Conservation (phyloP, 2,329 filamentous ascomycete genomes). For the Verticillium isaacii region DNA sequence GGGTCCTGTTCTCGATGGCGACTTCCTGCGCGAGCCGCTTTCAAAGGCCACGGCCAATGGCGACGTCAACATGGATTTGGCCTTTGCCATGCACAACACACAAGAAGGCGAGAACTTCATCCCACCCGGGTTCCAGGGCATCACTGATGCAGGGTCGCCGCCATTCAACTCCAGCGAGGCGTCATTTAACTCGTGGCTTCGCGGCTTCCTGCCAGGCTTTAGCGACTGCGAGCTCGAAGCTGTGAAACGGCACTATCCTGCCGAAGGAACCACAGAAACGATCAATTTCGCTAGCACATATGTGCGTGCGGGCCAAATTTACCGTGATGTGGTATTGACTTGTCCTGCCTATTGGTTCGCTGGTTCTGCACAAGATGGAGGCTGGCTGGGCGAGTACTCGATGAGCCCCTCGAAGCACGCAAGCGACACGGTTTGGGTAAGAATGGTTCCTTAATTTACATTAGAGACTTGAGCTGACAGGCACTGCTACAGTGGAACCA, state of each 20-base stretch:
- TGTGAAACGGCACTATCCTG: constrained; percentile 42
- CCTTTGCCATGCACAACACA: constrained; percentile 55
- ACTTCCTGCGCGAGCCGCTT: constrained; percentile 43
- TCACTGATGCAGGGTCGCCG: constrained; percentile 21
- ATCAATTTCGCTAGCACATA: constrained; percentile 46
- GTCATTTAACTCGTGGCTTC: constrained; percentile 48
- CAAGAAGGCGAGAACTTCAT: constrained; percentile 61
- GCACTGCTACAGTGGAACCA: constrained; percentile 44
- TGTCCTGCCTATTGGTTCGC: constrained; percentile 57
- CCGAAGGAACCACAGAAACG: constrained; percentile 39
- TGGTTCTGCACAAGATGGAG: constrained; percentile 31
- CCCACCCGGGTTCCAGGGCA: constrained; percentile 39
- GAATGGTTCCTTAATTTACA: constrained; percentile 10
- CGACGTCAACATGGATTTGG: constrained; percentile 41
- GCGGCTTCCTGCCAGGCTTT: constrained; percentile 47
- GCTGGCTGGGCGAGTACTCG: constrained; percentile 55
- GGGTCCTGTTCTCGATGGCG: constrained; percentile 55
- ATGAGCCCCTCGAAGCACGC: constrained; percentile 56
- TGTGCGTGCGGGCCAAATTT: constrained; percentile 50
- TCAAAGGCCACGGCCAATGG: constrained; percentile 35
- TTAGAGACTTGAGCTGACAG: background rate
- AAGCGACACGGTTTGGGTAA: constrained; percentile 50
- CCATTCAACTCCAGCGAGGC: constrained; percentile 45
- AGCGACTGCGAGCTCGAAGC: constrained; percentile 28
- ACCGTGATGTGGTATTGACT: constrained; percentile 52